These are phyloP conservation scores for Cenococcum geophilum DNA, from an alignment of 495 filamentous ascomycete species.

Conservation along the genomic window DNA sequence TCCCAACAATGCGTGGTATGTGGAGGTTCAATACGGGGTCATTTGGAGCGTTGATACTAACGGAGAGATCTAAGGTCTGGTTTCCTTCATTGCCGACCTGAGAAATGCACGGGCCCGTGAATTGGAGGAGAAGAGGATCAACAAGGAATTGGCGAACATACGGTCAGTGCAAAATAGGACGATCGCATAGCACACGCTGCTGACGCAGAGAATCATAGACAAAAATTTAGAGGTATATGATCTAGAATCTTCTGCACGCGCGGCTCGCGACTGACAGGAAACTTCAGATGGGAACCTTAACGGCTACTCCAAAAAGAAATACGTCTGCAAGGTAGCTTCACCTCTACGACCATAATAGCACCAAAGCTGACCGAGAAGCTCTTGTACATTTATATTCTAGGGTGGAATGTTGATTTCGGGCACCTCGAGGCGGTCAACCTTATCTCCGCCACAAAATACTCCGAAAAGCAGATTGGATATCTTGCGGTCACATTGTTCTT, in stretches of 20 bases:
- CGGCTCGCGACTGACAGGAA: slow-evolving; percentile 29
- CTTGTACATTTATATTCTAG: slow-evolving; percentile 97
- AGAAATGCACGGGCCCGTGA: slow-evolving; percentile 92
- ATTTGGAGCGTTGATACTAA: slow-evolving; percentile 3
- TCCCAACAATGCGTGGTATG: slow-evolving; percentile 34
- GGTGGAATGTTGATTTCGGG: slow-evolving; percentile 98
- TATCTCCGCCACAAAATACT: slow-evolving; percentile 94
- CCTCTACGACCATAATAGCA: neutral
- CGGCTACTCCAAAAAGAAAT: slow-evolving; percentile 99
- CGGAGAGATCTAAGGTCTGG: slow-evolving; percentile 52
- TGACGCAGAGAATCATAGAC: slow-evolving; percentile 39
- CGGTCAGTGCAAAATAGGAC: slow-evolving; percentile 46
- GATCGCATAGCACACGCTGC: slow-evolving; percentile 6
- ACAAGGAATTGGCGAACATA: slow-evolving; percentile 99
- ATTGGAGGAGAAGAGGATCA: slow-evolving; percentile 97
- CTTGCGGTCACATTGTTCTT: slow-evolving; percentile 95
- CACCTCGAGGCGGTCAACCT: slow-evolving; percentile 97
- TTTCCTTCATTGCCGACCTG: slow-evolving; percentile 97
- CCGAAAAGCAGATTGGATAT: slow-evolving; percentile 99
- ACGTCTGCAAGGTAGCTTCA: slow-evolving; percentile 82
- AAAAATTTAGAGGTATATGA: slow-evolving; percentile 67
- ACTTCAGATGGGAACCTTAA: slow-evolving; percentile 69
- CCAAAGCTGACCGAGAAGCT: slow-evolving; percentile 49
- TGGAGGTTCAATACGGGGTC: neutral
- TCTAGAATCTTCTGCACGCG: neutral